Base-by-base conservation (phyloP, 306 rosid genomes). In the Sicyos edulis region DNA sequence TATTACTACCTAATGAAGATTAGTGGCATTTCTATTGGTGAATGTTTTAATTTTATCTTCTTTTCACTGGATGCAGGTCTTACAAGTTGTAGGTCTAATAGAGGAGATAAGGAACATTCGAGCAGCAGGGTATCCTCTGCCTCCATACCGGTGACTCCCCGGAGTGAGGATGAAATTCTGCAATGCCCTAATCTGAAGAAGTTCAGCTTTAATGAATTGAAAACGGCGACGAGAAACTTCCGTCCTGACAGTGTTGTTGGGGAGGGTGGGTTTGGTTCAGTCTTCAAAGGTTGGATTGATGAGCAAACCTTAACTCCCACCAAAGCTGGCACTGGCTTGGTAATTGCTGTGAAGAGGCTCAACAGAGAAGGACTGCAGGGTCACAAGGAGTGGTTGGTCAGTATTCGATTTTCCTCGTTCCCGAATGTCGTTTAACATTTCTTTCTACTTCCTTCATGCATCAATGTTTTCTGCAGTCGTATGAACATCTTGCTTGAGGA, bases 231-330 rank as follows among this genome's bases (percentile, higher is more conserved):
- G 5, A 87, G 86, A 72, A 95, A 95, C 76, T 95, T 95, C 75
- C 96, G 97, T 20, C 99, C 99, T 0, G 95, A 91, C 70, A 95
- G 99, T 80, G 93, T 93, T 6, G 74, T 93, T 24, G 99, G 99
- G 71, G 96, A 91, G 79, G 99, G 99, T 32, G 99, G 99, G 1
- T 93, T 93, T 79, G 99, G 99, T 75, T 91, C 97, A 22, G 99
- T 93, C 74, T 93, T 85, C 73, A 93, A 93, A 74, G 99, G 96
- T 47, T 93, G 97, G 97, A 76, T 93, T 21, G 99, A 93, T 64
- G 97, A 87, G 82, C 76, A 88, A 32, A 75, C 95, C 1, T 81
- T 87, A 32, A 62, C 75, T 74, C 92, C 99, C 44, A 74, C 97
- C 73, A 93, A 82, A 79, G 89, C 96, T 3, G 97, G 99, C 68